Conservation (phyloP, 768 basidiomycete species). For the Mycena belliarum region DNA sequence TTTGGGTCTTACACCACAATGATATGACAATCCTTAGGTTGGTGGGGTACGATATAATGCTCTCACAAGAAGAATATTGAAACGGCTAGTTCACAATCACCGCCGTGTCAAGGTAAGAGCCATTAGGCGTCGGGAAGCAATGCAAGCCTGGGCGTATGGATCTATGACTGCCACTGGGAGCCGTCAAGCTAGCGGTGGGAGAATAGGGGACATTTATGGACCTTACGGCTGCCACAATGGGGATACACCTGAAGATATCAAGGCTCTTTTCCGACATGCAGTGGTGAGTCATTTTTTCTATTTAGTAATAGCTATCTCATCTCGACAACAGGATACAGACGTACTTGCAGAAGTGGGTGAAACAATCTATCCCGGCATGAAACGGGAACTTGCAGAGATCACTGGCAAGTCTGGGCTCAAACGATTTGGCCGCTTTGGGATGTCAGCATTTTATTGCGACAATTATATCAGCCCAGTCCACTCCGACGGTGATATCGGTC, state of each 20-base stretch:
- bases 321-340: not conserved
- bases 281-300: not conserved
- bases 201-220: not conserved
- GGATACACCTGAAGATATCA: not conserved
- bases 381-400: fast-evolving
- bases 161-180: not conserved
- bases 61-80: not conserved
- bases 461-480: not conserved
- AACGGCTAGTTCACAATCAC: not conserved
- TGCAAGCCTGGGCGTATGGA: not conserved
- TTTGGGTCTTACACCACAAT: too few relatives aligned
- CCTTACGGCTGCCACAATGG: not conserved
- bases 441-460: not conserved
- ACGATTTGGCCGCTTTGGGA: not conserved
- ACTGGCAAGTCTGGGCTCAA: not conserved
- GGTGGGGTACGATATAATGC: not conserved
- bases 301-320: too few relatives aligned
- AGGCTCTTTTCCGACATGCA: not conserved
- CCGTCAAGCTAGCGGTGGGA: not conserved
- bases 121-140: not conserved
- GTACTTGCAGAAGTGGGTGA: not conserved
- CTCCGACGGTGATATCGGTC: not conserved
- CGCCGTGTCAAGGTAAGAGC: not conserved
- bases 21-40: not conserved
- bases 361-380: not conserved